Percentiles rank a stretch among this genome's conserved stretches.
These are phyloP conservation scores for Rhodosporidiobolus odoratus DNA, from an alignment of 768 basidiomycete genomes.

Conservation along the genomic window DNA sequence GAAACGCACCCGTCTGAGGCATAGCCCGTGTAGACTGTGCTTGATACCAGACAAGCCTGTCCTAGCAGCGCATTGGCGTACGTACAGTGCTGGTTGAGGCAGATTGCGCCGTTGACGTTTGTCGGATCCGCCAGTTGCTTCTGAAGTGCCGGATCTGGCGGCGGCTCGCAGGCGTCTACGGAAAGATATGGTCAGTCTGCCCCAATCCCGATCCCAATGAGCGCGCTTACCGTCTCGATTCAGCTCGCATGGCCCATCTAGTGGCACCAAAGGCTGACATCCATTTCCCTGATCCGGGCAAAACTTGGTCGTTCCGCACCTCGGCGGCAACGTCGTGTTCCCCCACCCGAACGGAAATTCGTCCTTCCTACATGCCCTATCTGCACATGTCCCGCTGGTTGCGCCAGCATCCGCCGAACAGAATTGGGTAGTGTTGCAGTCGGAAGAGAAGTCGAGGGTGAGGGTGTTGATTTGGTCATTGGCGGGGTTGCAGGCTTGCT, in stretches of 20 bases:
- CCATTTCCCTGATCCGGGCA: conserved; percentile 16
- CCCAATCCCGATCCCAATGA: background rate
- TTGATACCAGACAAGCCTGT: conserved; percentile 1
- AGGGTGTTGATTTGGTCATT: conserved; percentile 6
- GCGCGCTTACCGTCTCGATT: conserved; percentile 8
- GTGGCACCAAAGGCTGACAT: background rate
- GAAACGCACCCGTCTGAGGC: conserved; percentile 18
- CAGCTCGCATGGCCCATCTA: conserved; percentile 8
- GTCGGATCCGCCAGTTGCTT: background rate
- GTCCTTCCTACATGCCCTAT: conserved; percentile 2
- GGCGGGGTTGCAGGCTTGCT: conserved; percentile 11
- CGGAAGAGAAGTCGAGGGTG: conserved; percentile 17
- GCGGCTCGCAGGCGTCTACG: conserved; percentile 7
- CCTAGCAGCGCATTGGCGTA: conserved; percentile 4
- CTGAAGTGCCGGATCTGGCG: background rate
- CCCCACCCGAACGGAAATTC: conserved; percentile 16
- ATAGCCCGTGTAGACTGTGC: conserved; percentile 14
- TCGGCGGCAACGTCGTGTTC: conserved; percentile 12
- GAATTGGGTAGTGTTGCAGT: conserved; percentile 14
- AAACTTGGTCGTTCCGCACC: background rate
- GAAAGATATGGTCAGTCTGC: background rate
- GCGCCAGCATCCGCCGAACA: background rate
- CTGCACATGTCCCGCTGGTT: background rate
- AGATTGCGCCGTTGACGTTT: conserved; percentile 12
- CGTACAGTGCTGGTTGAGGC: conserved; percentile 9